Percentiles rank a stretch among this genome's conserved stretches.
Evolutionary conservation across 805 yeast species (phyloP).

Genomic region (Saturnispora ahearnii): DNA sequence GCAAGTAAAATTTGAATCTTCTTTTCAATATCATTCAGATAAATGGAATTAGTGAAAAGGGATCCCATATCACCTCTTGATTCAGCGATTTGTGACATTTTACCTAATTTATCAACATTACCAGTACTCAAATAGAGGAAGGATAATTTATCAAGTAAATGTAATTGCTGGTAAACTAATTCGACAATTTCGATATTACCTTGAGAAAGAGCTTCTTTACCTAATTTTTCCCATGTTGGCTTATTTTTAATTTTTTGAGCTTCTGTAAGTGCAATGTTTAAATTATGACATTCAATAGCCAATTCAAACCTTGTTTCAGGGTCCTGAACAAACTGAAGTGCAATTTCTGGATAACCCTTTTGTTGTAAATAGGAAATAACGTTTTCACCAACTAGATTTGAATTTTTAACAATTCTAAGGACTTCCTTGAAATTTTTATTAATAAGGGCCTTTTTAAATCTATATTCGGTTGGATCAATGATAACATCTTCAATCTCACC

Average conservation of each 20-base stretch:
- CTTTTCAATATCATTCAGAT: conserved; percentile 62
- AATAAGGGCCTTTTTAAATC: conserved; percentile 88
- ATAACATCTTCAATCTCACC: conserved; percentile 72
- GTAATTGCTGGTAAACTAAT: conserved; percentile 78
- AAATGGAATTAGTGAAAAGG: conserved; percentile 74
- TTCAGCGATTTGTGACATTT: conserved; percentile 86
- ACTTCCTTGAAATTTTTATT: conserved; percentile 89
- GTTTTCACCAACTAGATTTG: conserved; percentile 94
- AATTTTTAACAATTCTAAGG: conserved; percentile 73
- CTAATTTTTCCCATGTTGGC: conserved; percentile 71
- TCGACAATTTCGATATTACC: conserved; percentile 85
- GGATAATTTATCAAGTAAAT: conserved; percentile 79
- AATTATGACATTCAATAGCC: conserved; percentile 88
- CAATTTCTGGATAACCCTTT: conserved; percentile 95
- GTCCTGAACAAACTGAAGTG: conserved; percentile 93
- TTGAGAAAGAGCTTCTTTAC: conserved; percentile 78
- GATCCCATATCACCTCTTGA: conserved; percentile 75
- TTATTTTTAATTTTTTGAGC: conserved; percentile 67
- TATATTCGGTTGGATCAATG: conserved; percentile 94
- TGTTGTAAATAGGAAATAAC: conserved; percentile 91
- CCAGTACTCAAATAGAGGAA: conserved; percentile 84
- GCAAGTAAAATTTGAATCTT: conserved; percentile 66
- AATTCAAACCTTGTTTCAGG: conserved; percentile 93
- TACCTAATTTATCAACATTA: conserved; percentile 60
- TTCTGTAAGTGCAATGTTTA: conserved; percentile 79